A percentile compares a stretch with the other conserved stretches of the same genome.
phyloP scores from a whole-genome alignment of 1,284 basidiomycete species.

The Sanghuangporus baumii region DNA sequence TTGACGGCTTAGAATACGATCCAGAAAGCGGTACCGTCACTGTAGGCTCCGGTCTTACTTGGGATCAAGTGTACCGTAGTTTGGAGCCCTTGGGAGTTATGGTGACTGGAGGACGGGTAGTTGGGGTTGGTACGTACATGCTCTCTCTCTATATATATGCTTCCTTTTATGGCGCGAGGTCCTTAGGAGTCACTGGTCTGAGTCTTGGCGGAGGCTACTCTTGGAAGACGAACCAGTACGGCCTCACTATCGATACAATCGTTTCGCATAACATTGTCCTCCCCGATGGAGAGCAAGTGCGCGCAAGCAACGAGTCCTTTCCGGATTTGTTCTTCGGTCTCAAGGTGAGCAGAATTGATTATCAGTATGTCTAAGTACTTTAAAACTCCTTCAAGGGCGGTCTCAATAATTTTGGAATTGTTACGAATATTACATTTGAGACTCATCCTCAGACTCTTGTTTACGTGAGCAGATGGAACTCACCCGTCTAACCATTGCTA shows the following conservation, averaged over 20 bases:
- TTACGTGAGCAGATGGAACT: not conserved
- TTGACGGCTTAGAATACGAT: conserved; percentile 18
- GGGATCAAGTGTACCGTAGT: conserved; percentile 23
- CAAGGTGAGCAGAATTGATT: not conserved
- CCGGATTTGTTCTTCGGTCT: conserved; percentile 17
- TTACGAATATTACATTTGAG: conserved; percentile 3
- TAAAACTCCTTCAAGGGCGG: conserved; percentile 6
- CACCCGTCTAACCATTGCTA: not conserved
- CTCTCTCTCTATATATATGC: not conserved
- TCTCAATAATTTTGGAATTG: conserved; percentile 17
- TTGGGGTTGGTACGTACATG: conserved; percentile 18
- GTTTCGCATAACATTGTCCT: conserved; percentile 13
- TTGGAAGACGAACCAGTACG: conserved; percentile 16
- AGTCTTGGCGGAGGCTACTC: conserved; percentile 16
- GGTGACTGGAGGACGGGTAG: conserved; percentile 22
- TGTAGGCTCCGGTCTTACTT: conserved; percentile 20
- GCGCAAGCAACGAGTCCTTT: conserved; percentile 4
- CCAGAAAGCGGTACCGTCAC: conserved; percentile 13
- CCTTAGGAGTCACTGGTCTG: conserved; percentile 8
- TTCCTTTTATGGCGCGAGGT: no score
- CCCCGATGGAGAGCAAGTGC: conserved; percentile 4
- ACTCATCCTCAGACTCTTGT: conserved; percentile 1
- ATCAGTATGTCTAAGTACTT: not conserved
- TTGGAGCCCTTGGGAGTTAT: conserved; percentile 18
- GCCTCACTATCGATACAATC: conserved; percentile 15